Percentiles rank a stretch among this genome's conserved stretches.
phyloP scores from a whole-genome alignment of 441 rosid genomes.

The Croton laevigatus region DNA sequence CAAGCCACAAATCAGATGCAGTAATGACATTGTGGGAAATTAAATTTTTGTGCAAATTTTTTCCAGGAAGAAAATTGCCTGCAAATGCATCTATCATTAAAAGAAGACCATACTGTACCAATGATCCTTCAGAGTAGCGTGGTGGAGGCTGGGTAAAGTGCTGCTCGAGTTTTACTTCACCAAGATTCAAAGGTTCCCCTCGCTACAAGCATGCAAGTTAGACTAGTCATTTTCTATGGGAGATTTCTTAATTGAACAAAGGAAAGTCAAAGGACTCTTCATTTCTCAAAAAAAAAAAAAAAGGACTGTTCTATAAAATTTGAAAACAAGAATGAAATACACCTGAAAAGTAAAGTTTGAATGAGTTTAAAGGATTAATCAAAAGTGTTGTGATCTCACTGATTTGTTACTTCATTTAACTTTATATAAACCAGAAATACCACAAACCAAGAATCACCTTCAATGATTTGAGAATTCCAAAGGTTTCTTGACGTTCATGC shows the following conservation, averaged over 20 bases:
- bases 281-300: not conserved
- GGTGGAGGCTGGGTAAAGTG: slow-evolving; percentile 83
- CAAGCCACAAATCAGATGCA: not conserved
- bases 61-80: not conserved
- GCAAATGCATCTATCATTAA: not conserved
- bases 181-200: slow-evolving; percentile 57
- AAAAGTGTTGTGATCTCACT: not conserved
- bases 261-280: too few species aligned
- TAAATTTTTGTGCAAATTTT: not conserved
- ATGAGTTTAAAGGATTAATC: not conserved
- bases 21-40: not conserved
- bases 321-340: not conserved
- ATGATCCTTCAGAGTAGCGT: slow-evolving; percentile 89
- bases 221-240: slow-evolving; percentile 6
- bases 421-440: slow-evolving; percentile 15
- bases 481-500: slow-evolving; percentile 43
- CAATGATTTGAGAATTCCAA: slow-evolving; percentile 51
- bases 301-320: not conserved
- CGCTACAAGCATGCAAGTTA: slow-evolving; percentile 44
- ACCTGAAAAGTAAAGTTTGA: not conserved
- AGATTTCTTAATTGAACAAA: slow-evolving; percentile 14
- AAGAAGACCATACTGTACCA: slow-evolving; percentile 45
- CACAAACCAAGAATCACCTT: slow-evolving; percentile 45
- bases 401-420: not conserved
- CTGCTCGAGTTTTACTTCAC: slow-evolving; percentile 65